Evolutionary conservation across 1,284 basidiomycete genomes (phyloP), one percentile per base, ranked within the genome.

Genomic region (Pyrrhoderma noxium): DNA sequence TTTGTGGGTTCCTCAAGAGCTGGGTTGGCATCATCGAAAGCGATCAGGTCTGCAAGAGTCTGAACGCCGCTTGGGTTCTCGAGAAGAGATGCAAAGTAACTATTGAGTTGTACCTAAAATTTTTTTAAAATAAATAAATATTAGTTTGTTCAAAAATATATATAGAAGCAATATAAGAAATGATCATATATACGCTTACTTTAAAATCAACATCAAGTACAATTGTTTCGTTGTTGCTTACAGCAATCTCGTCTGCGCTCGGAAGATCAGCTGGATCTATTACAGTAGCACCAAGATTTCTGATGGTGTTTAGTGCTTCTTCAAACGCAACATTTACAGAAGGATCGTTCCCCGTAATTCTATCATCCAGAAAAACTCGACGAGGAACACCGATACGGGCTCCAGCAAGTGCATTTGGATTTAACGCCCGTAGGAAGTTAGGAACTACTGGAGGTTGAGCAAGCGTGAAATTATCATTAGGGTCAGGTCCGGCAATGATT

Each of bases 261-360:
- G 80, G 79, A 11, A 83, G 60, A 60, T 83, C 74, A 1, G 79
- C 80, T 2, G 79, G 78, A 61, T 83, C 82, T 3, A 84, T 69
- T 13, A 84, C 63, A 0, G 74, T 78, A 1, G 80, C 81, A 4
- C 82, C 81, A 1, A 84, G 68, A 1, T 58, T 57, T 37, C 66
- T 63, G 25, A 85, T 70, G 0, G 67, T 72, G 13, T 67, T 58
- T 34, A 82, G 59, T 0, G 79, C 76, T 36, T 69, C 54, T 47
- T 79, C 72, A 56, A 82, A 82, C 3, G 70, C 73, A 13, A 65
- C 59, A 34, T 70, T 69, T 14, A 76, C 65, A 16, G 65, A 68
- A 3, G 71, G 68, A 44, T 75, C 72, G 35, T 68, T 73, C 7
- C 70, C 70, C 1, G 64, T 64, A 48, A 74, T 65, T 3, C 60